Evolutionary conservation across 192 early-diverging fungal genomes (phyloP).

Genomic region (Gamsiella multidivaricata): DNA sequence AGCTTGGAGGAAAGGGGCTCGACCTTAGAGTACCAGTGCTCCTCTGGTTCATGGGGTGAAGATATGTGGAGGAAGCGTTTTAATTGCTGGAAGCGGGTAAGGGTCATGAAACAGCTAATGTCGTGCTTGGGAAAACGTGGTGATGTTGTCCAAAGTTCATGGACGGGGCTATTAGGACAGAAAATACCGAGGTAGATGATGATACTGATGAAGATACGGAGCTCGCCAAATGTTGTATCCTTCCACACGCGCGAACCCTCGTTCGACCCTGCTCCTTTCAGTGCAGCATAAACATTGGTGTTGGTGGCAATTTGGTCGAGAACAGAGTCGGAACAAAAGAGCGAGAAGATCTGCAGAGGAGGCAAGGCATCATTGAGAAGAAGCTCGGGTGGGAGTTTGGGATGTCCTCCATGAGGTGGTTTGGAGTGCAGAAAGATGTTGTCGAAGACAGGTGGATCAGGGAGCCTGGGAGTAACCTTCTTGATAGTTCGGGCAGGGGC

Average conservation of each 20-base stretch:
- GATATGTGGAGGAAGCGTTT: conserved; percentile 41
- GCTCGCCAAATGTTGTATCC: conserved; percentile 11
- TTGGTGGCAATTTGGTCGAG: conserved; percentile 6
- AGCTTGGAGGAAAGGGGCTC: conserved; percentile 28
- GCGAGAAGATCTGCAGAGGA: conserved; percentile 3
- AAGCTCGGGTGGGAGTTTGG: background rate
- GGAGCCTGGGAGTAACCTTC: too few species aligned
- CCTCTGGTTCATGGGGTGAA: background rate
- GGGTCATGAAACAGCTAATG: conserved; percentile 13
- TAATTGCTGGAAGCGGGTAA: conserved; percentile 23
- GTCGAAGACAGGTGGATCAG: too few species aligned
- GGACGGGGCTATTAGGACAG: background rate
- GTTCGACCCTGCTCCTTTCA: background rate
- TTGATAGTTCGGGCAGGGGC: too few species aligned
- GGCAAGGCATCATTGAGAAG: background rate
- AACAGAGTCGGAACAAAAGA: background rate
- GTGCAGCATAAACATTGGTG: conserved; percentile 14
- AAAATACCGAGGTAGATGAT: conserved; percentile 27
- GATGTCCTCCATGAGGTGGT: background rate
- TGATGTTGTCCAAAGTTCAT: conserved; percentile 4
- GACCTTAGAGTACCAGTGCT: conserved; percentile 12
- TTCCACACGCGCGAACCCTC: background rate
- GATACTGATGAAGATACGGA: conserved; percentile 17
- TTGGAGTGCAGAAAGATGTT: too few species aligned
- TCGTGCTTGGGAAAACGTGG: background rate